Base-by-base conservation (phyloP, 2,329 filamentous ascomycete species). In the Venturia oleaginea region DNA sequence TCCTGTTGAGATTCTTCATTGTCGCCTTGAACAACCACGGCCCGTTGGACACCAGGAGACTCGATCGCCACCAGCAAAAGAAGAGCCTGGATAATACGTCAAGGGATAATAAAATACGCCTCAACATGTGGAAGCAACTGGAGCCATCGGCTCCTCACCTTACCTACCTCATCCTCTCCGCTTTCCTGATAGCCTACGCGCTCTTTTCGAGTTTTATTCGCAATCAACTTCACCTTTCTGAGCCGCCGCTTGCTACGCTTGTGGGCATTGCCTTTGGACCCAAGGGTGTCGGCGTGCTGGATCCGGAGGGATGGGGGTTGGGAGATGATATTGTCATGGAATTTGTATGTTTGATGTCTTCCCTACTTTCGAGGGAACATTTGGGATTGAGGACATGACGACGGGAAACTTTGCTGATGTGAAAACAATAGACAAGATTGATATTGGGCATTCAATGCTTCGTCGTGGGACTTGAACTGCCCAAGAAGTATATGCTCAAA, bases 161-260 rank as follows among this genome's bases (percentile, higher is more conserved):
- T 27, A 76, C 76, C 13, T 81, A 80, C 65, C 67, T 80, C 24
- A 68, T 77, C 11, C 71, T 81, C 4, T 76, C 78, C 0, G 70
- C 70, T 13, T 81, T 81, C 68, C 73, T 81, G 22, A 74, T 81
- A 62, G 68, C 71, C 37, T 81, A 81, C 67, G 76, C 77, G 0
- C 71, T 81, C 11, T 80, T 80, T 70, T 76, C 76, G 10, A 71
- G 74, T 51, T 76, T 79, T 68, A 76, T 81, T 65, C 72, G 78
- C 42, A 80, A 81, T 65, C 74, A 77, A 10, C 71, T 81, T 2
- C 79, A 81, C 66, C 74, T 81, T 19, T 79, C 77, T 13, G 79
- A 81, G 69, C 79, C 79, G 4, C 78, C 79, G 5, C 72, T 81
- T 24, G 79, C 79, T 17, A 76, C 79, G 0, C 63, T 80, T 1